These are phyloP conservation scores for Monosporozyma yasuniensis DNA, from an alignment of 805 yeast species.

Conservation along the genomic window DNA sequence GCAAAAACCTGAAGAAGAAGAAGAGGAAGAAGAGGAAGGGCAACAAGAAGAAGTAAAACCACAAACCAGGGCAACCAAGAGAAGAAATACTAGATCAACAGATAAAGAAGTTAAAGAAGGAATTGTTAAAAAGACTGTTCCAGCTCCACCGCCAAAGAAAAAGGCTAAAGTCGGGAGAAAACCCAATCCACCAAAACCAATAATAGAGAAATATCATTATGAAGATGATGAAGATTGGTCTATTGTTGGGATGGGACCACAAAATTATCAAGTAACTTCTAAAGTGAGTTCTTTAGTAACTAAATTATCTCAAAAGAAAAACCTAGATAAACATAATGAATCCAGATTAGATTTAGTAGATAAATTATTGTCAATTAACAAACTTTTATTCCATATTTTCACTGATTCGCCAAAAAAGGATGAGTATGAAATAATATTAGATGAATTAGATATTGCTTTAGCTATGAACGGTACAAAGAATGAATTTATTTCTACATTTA, in stretches of 20 bases:
- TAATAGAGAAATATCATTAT: conserved; percentile 16
- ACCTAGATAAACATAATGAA: conserved; percentile 24
- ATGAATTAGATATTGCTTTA: conserved; percentile 23
- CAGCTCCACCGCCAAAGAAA: not conserved
- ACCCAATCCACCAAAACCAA: conserved; percentile 5
- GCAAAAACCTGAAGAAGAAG: conserved; percentile 3
- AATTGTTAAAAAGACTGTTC: conserved; percentile 3
- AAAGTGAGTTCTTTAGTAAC: conserved; percentile 17
- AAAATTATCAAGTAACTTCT: conserved; percentile 17
- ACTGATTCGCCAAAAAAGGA: conserved; percentile 9
- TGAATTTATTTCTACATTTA: conserved; percentile 23
- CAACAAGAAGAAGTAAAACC: not conserved
- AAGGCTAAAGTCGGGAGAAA: conserved; percentile 9
- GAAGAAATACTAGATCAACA: conserved; percentile 10
- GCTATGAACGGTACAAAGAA: conserved; percentile 18
- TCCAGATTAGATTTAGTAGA: conserved; percentile 20
- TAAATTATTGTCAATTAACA: conserved; percentile 19
- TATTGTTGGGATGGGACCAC: conserved; percentile 28
- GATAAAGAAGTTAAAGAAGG: conserved; percentile 6
- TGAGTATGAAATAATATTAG: conserved; percentile 19
- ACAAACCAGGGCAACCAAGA: conserved; percentile 5
- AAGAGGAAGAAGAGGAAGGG: conserved; percentile 22
- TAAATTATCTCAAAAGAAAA: conserved; percentile 23
- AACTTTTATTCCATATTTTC: conserved; percentile 13
- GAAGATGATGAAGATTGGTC: conserved; percentile 30